Conservation (phyloP, 768 basidiomycete species). For the Tubosaeta sp. region DNA sequence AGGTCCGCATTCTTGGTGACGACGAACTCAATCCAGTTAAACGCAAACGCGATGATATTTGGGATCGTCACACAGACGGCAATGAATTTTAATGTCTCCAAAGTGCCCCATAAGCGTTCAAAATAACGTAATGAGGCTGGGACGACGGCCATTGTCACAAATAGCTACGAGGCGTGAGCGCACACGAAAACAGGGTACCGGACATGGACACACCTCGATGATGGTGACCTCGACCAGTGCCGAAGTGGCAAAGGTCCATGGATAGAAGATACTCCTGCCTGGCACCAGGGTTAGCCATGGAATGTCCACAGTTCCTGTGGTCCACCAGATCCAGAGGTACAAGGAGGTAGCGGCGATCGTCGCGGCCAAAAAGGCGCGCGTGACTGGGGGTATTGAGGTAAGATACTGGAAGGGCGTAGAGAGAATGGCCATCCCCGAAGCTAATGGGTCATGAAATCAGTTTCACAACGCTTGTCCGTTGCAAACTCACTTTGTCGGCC, state of each 20-base stretch:
- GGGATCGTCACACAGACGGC: conserved; percentile 70
- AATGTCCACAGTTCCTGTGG: conserved; percentile 37
- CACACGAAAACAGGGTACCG: background rate
- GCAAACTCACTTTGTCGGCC: background rate
- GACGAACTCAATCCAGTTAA: conserved; percentile 85
- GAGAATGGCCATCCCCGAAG: conserved; percentile 63
- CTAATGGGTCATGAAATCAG: conserved; percentile 14
- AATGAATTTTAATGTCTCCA: conserved; percentile 85
- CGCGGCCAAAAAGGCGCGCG: conserved; percentile 63
- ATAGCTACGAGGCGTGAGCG: conserved; percentile 49
- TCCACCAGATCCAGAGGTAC: conserved; percentile 64
- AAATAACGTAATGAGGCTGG: conserved; percentile 85
- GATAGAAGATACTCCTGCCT: conserved; percentile 75
- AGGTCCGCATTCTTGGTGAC: conserved; percentile 65
- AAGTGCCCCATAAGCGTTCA: conserved; percentile 89
- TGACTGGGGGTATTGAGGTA: conserved; percentile 73
- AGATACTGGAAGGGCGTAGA: conserved; percentile 67
- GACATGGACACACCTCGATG: conserved; percentile 62
- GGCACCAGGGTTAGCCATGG: conserved; percentile 81
- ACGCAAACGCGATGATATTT: conserved; percentile 83
- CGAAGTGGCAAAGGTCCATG: conserved; percentile 93
- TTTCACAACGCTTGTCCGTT: background rate
- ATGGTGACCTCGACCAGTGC: conserved; percentile 81
- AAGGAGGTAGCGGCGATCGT: conserved; percentile 56
- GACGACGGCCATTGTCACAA: conserved; percentile 70